Percentiles rank a stretch among this genome's conserved stretches.
Evolutionary conservation across 2,329 filamentous ascomycete species (phyloP).

Genomic region (Madurella mycetomatis): DNA sequence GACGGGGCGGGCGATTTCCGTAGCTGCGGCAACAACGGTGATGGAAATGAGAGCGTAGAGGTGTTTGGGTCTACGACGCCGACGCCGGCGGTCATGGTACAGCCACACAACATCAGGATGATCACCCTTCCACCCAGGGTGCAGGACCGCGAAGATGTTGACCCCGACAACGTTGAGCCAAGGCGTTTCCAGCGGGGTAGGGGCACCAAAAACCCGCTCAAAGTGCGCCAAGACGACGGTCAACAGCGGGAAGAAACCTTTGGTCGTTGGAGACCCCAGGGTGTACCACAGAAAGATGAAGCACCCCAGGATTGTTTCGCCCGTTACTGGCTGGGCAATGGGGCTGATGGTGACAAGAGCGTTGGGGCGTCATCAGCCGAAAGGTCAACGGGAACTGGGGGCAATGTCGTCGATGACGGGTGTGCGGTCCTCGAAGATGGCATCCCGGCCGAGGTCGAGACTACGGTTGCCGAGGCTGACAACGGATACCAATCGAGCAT

Average conservation of each 20-base stretch:
- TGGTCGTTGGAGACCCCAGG: too few species aligned
- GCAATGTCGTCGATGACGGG: too few species aligned
- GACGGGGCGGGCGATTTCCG: not conserved
- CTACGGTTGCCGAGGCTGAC: slow-evolving; percentile 4
- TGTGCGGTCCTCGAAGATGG: too few species aligned
- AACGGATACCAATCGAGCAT: not conserved
- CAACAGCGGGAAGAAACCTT: too few species aligned
- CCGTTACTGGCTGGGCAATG: not conserved
- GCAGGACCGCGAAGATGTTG: too few species aligned
- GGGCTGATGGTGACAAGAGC: not conserved
- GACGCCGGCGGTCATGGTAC: not conserved
- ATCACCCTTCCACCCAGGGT: not conserved
- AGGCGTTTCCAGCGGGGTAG: not conserved
- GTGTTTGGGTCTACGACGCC: not conserved
- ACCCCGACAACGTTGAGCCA: too few species aligned
- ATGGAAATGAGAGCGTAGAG: not conserved
- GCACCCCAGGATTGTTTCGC: not conserved
- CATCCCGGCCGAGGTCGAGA: slow-evolving; percentile 9
- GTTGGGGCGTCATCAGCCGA: not conserved
- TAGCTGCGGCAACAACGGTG: not conserved
- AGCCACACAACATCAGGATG: not conserved
- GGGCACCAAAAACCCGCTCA: too few species aligned
- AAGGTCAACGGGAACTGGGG: slow-evolving; percentile 1
- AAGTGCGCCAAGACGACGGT: too few species aligned
- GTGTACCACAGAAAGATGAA: not conserved